Evolutionary conservation across 257 asterid species (phyloP).

Genomic region (Agastache rugosa): DNA sequence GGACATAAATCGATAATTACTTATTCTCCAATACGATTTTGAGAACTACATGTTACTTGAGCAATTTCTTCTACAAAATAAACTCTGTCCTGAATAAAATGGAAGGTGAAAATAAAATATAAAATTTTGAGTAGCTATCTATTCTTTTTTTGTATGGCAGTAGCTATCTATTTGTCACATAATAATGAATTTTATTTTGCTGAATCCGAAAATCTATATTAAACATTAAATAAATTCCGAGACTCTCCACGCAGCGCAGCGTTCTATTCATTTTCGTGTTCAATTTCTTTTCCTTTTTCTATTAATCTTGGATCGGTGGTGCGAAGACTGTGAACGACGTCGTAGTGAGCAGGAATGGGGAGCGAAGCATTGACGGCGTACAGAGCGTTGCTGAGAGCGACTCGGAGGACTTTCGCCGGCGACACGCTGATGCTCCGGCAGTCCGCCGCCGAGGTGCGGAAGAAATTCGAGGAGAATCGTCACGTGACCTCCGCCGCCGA

Average conservation of each 20-base stretch:
- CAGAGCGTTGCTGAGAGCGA: constrained; percentile 80
- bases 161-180: too few relatives aligned
- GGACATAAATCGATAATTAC: too few relatives aligned
- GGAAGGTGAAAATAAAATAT: too few relatives aligned
- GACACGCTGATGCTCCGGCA: constrained; percentile 83
- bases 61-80: too few relatives aligned
- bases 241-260: not conserved
- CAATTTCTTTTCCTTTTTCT: not conserved
- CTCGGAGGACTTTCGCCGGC: constrained; percentile 87
- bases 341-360: constrained; percentile 54
- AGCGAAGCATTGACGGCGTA: constrained; percentile 75
- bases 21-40: too few relatives aligned
- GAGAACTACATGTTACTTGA: too few relatives aligned
- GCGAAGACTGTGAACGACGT: constrained; percentile 20
- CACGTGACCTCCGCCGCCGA: constrained; percentile 75
- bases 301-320: not conserved
- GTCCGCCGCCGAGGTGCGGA: constrained; percentile 85
- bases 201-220: not conserved
- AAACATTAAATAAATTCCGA: not conserved
- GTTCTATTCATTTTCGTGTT: not conserved
- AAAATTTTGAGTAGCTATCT: not conserved
- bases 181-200: not conserved
- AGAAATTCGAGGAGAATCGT: constrained; percentile 91
- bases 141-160: too few relatives aligned
- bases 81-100: too few relatives aligned